These are phyloP conservation scores for Hansenula anomala DNA, from an alignment of 1,139 yeast species.

Conservation along the genomic window DNA sequence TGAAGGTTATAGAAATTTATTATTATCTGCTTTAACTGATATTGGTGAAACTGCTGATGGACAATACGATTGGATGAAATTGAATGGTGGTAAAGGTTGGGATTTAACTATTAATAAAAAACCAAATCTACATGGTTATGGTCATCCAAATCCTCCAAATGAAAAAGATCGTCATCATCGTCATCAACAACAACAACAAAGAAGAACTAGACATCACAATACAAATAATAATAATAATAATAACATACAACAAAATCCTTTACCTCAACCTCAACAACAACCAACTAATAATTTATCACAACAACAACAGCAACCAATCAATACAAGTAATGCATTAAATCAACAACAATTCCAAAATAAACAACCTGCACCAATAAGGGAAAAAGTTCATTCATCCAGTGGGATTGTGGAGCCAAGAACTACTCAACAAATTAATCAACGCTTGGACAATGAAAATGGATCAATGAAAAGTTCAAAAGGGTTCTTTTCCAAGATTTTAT, in stretches of 20 bases:
- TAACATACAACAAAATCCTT: constrained; percentile 5
- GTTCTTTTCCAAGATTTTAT: constrained; percentile 33
- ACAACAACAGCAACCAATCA: constrained; percentile 10
- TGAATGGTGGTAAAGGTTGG: constrained; percentile 93
- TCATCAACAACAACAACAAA: constrained; percentile 20
- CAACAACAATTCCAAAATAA: constrained; percentile 25
- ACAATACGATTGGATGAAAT: constrained; percentile 91
- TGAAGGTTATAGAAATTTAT: constrained; percentile 71
- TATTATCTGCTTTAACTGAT: constrained; percentile 67
- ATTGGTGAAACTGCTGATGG: constrained; percentile 77
- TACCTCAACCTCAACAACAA: constrained; percentile 7
- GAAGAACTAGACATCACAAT: constrained; percentile 26
- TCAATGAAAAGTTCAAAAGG: constrained; percentile 25
- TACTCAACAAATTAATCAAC: constrained; percentile 18
- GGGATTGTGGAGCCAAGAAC: constrained; percentile 8
- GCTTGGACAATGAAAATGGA: constrained; percentile 20
- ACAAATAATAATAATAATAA: too few relatives aligned
- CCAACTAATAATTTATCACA: constrained; percentile 8
- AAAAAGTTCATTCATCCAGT: constrained; percentile 17
- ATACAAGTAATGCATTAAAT: constrained; percentile 18
- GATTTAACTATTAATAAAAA: constrained; percentile 77
- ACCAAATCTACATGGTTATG: constrained; percentile 90
- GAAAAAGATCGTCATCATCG: constrained; percentile 32
- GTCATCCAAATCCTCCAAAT: constrained; percentile 57
- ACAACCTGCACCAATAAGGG: constrained; percentile 24